These are phyloP conservation scores for Lentinula edodes DNA, from an alignment of 768 basidiomycete genomes.

Conservation along the genomic window DNA sequence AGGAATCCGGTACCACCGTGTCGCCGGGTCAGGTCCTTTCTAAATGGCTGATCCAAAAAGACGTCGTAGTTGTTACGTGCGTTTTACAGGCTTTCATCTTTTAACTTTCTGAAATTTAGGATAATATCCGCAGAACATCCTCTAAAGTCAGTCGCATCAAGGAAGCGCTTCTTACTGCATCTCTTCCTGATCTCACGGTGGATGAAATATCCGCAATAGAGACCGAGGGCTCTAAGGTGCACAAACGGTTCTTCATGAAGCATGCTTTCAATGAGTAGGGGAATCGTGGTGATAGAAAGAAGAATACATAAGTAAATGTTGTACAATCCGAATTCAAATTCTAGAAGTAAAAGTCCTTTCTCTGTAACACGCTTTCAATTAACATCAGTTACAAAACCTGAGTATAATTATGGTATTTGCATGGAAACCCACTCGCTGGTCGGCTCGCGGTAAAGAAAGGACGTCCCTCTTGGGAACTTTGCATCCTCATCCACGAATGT, in stretches of 20 bases:
- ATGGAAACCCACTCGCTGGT: too few species aligned
- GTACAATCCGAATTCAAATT: too few species aligned
- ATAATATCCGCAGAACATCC: slow-evolving; percentile 32
- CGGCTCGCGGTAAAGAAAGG: too few species aligned
- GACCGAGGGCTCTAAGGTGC: slow-evolving; percentile 41
- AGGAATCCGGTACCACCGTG: slow-evolving; percentile 32
- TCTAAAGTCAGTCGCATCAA: slow-evolving; percentile 42
- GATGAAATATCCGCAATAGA: slow-evolving; percentile 62
- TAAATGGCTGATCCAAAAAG: slow-evolving; percentile 64
- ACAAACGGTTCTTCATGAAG: slow-evolving; percentile 37
- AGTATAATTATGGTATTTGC: too few species aligned
- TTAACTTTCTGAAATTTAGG: neutral
- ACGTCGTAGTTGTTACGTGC: slow-evolving; percentile 61
- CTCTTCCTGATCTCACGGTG: slow-evolving; percentile 46
- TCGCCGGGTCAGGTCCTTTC: slow-evolving; percentile 60
- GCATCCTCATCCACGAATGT: too few species aligned
- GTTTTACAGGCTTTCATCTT: slow-evolving; percentile 10
- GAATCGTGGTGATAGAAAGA: neutral
- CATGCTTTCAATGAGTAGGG: slow-evolving; percentile 29
- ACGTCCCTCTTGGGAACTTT: too few species aligned
- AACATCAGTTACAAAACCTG: too few species aligned
- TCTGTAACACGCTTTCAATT: too few species aligned
- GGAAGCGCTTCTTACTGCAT: slow-evolving; percentile 34
- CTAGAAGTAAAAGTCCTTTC: too few species aligned
- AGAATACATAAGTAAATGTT: neutral